Conservation (phyloP, 441 rosid species). For the Corymbia calophylla region DNA sequence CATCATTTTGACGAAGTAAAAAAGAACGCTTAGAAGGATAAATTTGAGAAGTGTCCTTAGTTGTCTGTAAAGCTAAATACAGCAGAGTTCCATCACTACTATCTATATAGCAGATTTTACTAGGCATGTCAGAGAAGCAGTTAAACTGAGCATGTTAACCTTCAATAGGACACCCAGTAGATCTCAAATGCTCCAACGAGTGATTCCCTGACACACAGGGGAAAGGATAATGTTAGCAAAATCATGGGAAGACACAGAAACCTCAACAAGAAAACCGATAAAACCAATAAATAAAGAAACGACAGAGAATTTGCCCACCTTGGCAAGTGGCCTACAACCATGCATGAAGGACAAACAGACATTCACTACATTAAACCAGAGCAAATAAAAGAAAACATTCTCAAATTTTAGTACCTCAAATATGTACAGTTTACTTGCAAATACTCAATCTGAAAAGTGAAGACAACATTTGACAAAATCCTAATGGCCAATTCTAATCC, state of each 20-base stretch:
- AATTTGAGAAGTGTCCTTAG: background rate
- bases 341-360: background rate
- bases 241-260: background rate
- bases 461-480: background rate
- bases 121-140: background rate
- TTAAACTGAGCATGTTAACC: conserved; percentile 20
- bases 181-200: conserved; percentile 51
- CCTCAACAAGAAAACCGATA: background rate
- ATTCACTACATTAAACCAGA: background rate
- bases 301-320: background rate
- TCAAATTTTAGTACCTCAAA: background rate
- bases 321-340: background rate
- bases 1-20: rapidly evolving
- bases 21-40: background rate
- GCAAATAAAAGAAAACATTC: background rate
- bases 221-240: background rate
- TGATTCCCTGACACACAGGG: conserved; percentile 21
- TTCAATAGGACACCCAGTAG: conserved; percentile 24
- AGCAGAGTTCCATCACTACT: background rate
- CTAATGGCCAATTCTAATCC: background rate
- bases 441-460: background rate
- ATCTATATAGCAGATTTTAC: background rate
- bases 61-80: background rate
- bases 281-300: background rate
- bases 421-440: background rate